Percentiles rank a stretch among this genome's conserved stretches.
phyloP scores from a whole-genome alignment of 1,284 basidiomycete genomes.

The Earliella scabrosa region DNA sequence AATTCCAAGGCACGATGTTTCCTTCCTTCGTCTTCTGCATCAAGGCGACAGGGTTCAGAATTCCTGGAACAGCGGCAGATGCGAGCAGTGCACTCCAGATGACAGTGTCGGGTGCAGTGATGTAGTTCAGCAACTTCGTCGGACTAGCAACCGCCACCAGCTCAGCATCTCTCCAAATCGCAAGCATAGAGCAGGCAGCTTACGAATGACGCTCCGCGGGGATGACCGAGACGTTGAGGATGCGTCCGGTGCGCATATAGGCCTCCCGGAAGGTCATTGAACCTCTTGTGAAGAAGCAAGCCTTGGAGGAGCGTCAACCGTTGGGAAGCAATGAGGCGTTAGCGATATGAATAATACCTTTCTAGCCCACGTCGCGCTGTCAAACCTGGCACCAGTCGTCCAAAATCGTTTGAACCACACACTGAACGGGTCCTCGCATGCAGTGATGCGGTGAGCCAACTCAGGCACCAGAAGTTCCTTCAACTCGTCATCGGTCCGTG shows the following conservation, averaged over 20 bases:
- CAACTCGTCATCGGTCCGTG: conserved; percentile 90
- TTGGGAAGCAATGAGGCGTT: too few species aligned
- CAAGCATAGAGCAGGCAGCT: too few species aligned
- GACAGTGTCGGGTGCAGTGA: conserved; percentile 90
- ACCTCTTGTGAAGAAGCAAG: conserved; percentile 90
- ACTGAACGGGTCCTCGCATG: conserved; percentile 84
- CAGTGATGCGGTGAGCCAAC: conserved; percentile 87
- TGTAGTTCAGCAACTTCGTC: conserved; percentile 94
- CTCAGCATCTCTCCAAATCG: too few species aligned
- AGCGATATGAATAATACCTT: too few species aligned
- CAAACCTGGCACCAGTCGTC: conserved; percentile 93
- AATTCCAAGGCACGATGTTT: conserved; percentile 89
- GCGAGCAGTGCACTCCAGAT: conserved; percentile 82
- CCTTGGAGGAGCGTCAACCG: conserved; percentile 42
- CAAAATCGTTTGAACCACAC: conserved; percentile 85
- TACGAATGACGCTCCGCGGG: conserved; percentile 93
- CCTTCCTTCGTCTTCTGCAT: conserved; percentile 93
- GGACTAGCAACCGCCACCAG: conserved; percentile 66
- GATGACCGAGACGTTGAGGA: conserved; percentile 94
- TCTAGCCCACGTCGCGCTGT: conserved; percentile 88
- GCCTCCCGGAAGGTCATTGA: conserved; percentile 97
- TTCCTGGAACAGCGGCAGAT: conserved; percentile 85
- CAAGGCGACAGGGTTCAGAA: conserved; percentile 86
- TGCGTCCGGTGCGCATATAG: conserved; percentile 90
- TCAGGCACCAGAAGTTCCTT: conserved; percentile 78